Evolutionary conservation across 371 early-diverging fungal genomes (phyloP).

Genomic region (Mucor circinelloides): DNA sequence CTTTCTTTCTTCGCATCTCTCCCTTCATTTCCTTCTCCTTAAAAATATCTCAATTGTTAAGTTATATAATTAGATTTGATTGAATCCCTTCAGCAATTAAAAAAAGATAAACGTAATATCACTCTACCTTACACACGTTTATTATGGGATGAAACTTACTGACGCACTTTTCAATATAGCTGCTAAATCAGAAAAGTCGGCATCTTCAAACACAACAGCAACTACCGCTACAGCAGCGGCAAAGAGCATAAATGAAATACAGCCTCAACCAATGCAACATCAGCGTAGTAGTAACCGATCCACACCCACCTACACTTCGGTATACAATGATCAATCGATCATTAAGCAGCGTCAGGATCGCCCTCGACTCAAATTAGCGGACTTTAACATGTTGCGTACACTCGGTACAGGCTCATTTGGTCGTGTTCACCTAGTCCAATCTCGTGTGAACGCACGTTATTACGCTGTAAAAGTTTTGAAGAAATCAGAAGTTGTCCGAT

Average conservation of each 20-base stretch:
- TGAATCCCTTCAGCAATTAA: conserved; percentile 3
- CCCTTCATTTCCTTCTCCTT: neutral
- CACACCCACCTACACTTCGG: conserved; percentile 19
- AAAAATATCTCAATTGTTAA: neutral
- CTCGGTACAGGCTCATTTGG: conserved; percentile 99
- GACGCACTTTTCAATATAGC: neutral
- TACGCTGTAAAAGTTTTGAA: conserved; percentile 98
- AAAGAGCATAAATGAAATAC: neutral
- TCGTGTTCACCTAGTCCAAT: conserved; percentile 91
- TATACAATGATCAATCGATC: conserved; percentile 37
- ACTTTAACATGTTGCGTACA: conserved; percentile 75
- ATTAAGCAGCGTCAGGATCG: conserved; percentile 40
- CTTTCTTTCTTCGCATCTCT: neutral
- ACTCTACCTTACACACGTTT: neutral
- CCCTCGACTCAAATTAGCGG: conserved; percentile 64
- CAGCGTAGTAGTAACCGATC: conserved; percentile 1
- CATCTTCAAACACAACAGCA: neutral
- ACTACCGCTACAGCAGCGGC: neutral
- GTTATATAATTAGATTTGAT: conserved; percentile 2
- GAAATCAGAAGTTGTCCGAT: conserved; percentile 91
- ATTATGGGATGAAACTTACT: neutral
- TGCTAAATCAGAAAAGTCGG: neutral
- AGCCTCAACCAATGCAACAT: neutral
- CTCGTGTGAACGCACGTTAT: conserved; percentile 73
- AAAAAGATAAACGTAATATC: conserved; percentile 4